A percentile compares a stretch with the other conserved stretches of the same genome.
Conservation (phyloP, 192 early-diverging fungal genomes). For the Phlyctochytrium arcticum region DNA sequence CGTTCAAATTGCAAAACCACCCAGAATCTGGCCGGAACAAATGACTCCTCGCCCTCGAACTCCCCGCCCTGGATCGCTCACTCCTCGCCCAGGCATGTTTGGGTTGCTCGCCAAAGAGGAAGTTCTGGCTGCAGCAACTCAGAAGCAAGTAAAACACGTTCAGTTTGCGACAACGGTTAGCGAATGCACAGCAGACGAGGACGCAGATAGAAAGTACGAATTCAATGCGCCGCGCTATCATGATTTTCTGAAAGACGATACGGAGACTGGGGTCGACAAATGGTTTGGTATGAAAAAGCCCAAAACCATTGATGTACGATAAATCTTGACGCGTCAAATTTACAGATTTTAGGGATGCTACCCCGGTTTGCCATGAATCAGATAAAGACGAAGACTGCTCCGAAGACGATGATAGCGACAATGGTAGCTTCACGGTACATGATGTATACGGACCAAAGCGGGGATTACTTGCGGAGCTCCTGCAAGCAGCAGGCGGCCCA, state of each 20-base stretch:
- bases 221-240: slow-evolving; percentile 42
- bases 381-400: no score
- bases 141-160: background rate
- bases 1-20: no score
- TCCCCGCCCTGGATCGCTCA: background rate
- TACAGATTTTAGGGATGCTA: no score
- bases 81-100: background rate
- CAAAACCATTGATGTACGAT: no score
- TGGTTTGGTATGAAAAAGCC: slow-evolving; percentile 49
- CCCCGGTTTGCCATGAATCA: no score
- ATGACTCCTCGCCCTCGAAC: slow-evolving; percentile 1
- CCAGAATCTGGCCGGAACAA: no score
- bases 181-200: background rate
- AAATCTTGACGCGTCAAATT: no score
- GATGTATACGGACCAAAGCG: no score
- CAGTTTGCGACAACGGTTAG: background rate
- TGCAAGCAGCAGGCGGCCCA: no score
- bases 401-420: no score
- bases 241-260: slow-evolving; percentile 31
- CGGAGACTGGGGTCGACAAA: slow-evolving; percentile 20
- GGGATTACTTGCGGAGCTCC: no score
- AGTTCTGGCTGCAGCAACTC: background rate
- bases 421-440: no score
- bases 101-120: background rate
- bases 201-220: slow-evolving; percentile 24